Conservation (phyloP, 1,284 basidiomycete genomes). For the Moesziomyces antarcticus region DNA sequence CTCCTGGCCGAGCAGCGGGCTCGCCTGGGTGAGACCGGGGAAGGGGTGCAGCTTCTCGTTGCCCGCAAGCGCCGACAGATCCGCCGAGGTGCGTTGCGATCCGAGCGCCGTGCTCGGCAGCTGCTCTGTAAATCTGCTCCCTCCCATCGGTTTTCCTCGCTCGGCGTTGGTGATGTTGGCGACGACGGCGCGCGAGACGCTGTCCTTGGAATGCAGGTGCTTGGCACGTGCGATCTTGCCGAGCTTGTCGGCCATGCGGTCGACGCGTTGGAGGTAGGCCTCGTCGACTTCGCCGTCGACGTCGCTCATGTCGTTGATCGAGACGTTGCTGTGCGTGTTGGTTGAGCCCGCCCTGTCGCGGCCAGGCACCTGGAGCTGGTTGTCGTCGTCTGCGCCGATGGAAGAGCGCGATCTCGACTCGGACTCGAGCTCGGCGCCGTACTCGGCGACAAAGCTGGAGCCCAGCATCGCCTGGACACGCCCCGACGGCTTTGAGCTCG, state of each 20-base stretch:
- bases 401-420: conserved; percentile 19
- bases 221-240: conserved; percentile 33
- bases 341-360: background rate
- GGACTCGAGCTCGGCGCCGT: conserved; percentile 22
- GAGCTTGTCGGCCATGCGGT: conserved; percentile 47
- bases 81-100: conserved; percentile 31
- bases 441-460: conserved; percentile 38
- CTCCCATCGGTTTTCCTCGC: conserved; percentile 9
- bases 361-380: conserved; percentile 10
- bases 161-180: conserved; percentile 7
- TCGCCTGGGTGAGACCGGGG: conserved; percentile 39
- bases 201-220: background rate
- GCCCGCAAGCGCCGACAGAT: conserved; percentile 14
- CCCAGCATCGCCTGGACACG: conserved; percentile 42
- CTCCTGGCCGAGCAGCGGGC: conserved; percentile 28
- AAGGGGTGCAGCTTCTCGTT: conserved; percentile 57
- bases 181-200: background rate
- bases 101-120: conserved; percentile 2
- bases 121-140: conserved; percentile 32
- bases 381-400: conserved; percentile 9
- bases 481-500: conserved; percentile 24
- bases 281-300: conserved; percentile 44
- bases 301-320: conserved; percentile 36
- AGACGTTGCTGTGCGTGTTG: conserved; percentile 21
- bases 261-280: conserved; percentile 38